Base-by-base conservation (phyloP, 768 basidiomycete species). In the Trametes meyenii region DNA sequence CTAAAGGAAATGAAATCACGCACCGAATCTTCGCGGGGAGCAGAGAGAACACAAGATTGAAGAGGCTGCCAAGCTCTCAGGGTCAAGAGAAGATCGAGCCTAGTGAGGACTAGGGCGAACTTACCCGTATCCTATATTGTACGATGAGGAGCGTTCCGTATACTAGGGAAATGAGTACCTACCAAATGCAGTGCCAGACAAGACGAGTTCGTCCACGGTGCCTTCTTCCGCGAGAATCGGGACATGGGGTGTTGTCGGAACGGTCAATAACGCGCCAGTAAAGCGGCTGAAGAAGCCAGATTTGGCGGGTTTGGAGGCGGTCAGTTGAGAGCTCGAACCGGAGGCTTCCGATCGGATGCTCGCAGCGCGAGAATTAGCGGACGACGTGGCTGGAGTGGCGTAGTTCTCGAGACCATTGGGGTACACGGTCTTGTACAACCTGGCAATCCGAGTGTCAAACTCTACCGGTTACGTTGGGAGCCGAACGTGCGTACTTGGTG, bases 171-270 rank as follows among this genome's bases (percentile, higher is more conserved):
- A 39, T 38, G 55, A 13, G 11, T 21, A 40, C 50, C 16, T 59
- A 87, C 87, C 92, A 67, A 92, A 93, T 0, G 92, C 91, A 8
- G 87, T 84, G 2, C 91, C 92, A 2, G 87, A 83, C 29, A 91
- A 71, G 58, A 93, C 83, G 5, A 92, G 68, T 55, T 92, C 89
- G 69, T 92, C 90, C 1, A 91, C 74, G 0, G 83, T 81, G 0
- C 85, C 87, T 45, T 86, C 82, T 0, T 68, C 70, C 3, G 58
- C 55, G 6, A 62, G n/a, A 7, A 63, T 69, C 17, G 72, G 71
- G 13, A 69, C 71, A 33, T 66, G 64, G 11, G 64, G 50, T 13
- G 61, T 11, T 4, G 67, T 8, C 8, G 72, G 60, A 23, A 66
- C 66, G n/a, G 64, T 62, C 35, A 72, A 23, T 52, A 52, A 45